Evolutionary conservation across 805 yeast genomes (phyloP).

Genomic region (Hanseniaspora taiwanica): DNA sequence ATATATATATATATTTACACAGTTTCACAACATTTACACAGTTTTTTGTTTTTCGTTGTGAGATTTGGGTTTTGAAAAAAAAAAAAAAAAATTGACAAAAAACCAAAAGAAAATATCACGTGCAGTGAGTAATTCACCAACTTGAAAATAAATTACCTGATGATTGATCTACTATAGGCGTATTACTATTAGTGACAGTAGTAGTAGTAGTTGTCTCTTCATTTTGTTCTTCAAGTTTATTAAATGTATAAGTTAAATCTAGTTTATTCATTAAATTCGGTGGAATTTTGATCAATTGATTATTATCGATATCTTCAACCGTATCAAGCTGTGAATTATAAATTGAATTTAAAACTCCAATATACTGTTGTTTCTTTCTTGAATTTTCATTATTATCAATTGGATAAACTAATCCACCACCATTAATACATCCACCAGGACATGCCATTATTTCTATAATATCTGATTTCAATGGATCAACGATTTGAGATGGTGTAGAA

Average conservation of each 20-base stretch:
- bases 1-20: no score
- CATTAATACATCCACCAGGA: slow-evolving; percentile 94
- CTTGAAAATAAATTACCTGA: not conserved
- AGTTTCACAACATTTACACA: no score
- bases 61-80: no score
- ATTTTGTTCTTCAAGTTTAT: not conserved
- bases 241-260: not conserved
- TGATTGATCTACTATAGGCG: not conserved
- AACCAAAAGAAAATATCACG: not conserved
- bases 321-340: no score
- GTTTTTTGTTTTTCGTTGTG: no score
- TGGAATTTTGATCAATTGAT: no score
- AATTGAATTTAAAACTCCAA: no score
- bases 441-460: slow-evolving; percentile 96
- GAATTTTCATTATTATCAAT: no score
- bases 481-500: no score
- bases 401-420: slow-evolving; percentile 77
- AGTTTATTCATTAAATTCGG: not conserved
- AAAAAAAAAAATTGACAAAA: no score
- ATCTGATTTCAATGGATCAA: slow-evolving; percentile 58
- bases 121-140: not conserved
- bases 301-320: no score
- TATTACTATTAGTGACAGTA: not conserved
- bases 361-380: no score
- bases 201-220: not conserved